Evolutionary conservation across 2,329 filamentous ascomycete genomes (phyloP).

Genomic region (Scytalidium sp.): DNA sequence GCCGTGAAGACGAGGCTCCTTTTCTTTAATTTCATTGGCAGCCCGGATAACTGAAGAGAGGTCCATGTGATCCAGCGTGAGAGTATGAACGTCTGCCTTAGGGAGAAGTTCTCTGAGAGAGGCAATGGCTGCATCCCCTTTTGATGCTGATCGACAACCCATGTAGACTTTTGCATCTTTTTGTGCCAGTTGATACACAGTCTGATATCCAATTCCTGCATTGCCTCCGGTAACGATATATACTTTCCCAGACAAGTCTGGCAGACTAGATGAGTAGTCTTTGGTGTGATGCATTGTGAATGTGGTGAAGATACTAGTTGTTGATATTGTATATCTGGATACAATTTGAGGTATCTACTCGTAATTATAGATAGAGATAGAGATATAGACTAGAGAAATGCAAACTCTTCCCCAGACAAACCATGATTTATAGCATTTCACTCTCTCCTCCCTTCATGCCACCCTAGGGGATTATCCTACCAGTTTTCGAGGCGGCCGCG

Average conservation of each 20-base stretch:
- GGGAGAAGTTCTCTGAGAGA: constrained; percentile 32
- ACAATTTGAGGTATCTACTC: too few relatives aligned
- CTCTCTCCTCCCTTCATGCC: too few relatives aligned
- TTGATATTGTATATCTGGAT: too few relatives aligned
- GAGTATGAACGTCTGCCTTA: constrained; percentile 40
- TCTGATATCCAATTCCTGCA: constrained; percentile 39
- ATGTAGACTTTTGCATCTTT: constrained; percentile 48
- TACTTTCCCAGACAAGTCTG: not conserved
- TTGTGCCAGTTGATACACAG: constrained; percentile 45
- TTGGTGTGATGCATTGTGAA: not conserved
- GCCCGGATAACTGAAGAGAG: constrained; percentile 25
- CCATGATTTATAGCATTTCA: too few relatives aligned
- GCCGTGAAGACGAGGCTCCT: constrained; percentile 32
- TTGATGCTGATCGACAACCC: constrained; percentile 37
- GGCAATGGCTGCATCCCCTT: constrained; percentile 34
- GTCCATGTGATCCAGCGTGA: constrained; percentile 20
- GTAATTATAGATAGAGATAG: too few relatives aligned
- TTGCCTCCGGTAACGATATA: constrained; percentile 34
- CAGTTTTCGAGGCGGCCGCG: too few relatives aligned
- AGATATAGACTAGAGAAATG: too few relatives aligned
- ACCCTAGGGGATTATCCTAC: too few relatives aligned
- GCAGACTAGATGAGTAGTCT: not conserved
- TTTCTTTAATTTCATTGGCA: constrained; percentile 22
- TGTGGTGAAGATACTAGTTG: not conserved
- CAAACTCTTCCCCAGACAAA: too few relatives aligned